Base-by-base conservation (phyloP, 495 filamentous ascomycete genomes). In the Neurospora sp. region DNA sequence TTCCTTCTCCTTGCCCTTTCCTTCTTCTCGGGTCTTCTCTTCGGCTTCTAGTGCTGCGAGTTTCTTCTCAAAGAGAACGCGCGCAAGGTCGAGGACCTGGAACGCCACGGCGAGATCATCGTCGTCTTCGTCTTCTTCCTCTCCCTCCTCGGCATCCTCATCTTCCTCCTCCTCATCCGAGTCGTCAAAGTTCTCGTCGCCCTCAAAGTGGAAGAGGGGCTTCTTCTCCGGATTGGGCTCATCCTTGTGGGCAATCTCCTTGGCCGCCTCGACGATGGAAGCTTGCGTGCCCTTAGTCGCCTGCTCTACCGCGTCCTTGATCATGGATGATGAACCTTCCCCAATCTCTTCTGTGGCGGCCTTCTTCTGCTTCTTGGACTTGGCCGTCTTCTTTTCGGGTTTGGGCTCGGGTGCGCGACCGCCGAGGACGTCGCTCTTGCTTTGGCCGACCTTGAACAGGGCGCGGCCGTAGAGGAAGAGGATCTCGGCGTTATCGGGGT, bases 391-490 rank as follows among this genome's bases (percentile, higher is more conserved):
- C 16, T 84, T 65, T 71, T 85, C 82, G 4, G 79, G 77, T 75
- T 83, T 84, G n/a, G 79, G 73, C 20, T 78, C 90, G 9, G 91
- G 88, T 1, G 94, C 90, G 77, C 91, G 92, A 10, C 90, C 91
- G 73, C 96, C 96, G 40, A 99, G 86, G 38, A 99, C 95, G 80
- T 98, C 95, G 78, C 93, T 97, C 78, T 96, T 97, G 81, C 88
- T 91, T 75, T 98, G 91, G 22, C 94, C 96, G 72, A 97, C 92
- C 78, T 95, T 92, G 85, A 96, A 97, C 18, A 98, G 86, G 48
- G 92, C 91, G 77, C 94, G 92, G 20, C 96, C 96, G 82, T 99
- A 99, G 70, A 91, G 87, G 80, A 94, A 99, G 18, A 98, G 89
- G 39, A 99, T 85, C 77, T 97, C 94, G 18, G 94, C 95, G 75